These are phyloP conservation scores for Exophiala lecanii-corni DNA, from an alignment of 2,329 filamentous ascomycete genomes.

Conservation along the genomic window DNA sequence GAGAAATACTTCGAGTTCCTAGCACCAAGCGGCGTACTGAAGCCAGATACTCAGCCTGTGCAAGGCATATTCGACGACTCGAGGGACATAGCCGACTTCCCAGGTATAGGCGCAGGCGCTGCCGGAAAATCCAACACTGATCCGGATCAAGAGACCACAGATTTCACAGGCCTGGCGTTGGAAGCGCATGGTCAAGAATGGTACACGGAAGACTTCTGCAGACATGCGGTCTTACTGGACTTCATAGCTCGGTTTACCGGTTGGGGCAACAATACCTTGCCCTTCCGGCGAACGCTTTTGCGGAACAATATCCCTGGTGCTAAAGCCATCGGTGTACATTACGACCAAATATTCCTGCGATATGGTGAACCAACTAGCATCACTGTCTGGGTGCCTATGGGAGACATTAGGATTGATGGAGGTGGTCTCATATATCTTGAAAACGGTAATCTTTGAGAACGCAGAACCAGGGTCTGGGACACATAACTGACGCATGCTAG, in stretches of 20 bases:
- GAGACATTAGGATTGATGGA: constrained; percentile 50
- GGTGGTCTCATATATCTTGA: constrained; percentile 59
- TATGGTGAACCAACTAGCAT: constrained; percentile 52
- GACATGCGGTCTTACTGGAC: constrained; percentile 46
- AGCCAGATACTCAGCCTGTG: constrained; percentile 48
- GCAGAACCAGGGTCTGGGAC: no score
- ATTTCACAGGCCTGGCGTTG: constrained; percentile 49
- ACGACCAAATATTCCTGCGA: constrained; percentile 56
- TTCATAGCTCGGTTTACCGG: constrained; percentile 51
- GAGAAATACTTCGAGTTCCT: constrained; percentile 52
- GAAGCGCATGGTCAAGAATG: constrained; percentile 50
- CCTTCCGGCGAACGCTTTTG: constrained; percentile 47
- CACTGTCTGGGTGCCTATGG: constrained; percentile 56
- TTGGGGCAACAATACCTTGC: constrained; percentile 49
- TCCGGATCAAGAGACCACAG: constrained; percentile 33
- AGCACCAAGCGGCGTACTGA: constrained; percentile 52
- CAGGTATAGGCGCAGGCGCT: constrained; percentile 52
- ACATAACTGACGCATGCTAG: no score
- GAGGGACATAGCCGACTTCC: constrained; percentile 42
- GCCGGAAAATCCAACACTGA: constrained; percentile 40
- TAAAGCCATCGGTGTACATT: constrained; percentile 57
- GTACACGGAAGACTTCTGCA: constrained; percentile 53
- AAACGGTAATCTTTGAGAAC: no score
- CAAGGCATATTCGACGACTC: constrained; percentile 51
- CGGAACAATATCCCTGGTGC: constrained; percentile 55